Conservation (phyloP, 768 basidiomycete genomes). For the Scleroderma citrinum region DNA sequence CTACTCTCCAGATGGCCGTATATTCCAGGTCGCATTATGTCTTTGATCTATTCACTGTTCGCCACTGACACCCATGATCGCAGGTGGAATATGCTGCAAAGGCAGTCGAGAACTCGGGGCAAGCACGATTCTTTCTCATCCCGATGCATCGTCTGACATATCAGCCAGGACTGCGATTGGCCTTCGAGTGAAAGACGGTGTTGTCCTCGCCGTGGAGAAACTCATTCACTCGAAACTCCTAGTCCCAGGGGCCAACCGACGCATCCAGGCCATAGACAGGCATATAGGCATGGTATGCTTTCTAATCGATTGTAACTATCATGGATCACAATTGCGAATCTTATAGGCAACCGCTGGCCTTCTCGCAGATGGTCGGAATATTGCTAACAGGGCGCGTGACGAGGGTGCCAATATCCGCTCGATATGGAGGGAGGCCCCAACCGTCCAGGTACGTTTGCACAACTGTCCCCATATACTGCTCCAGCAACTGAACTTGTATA, state of each 20-base stretch:
- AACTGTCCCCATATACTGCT: not conserved
- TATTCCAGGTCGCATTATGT: conserved; percentile 84
- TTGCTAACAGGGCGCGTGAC: conserved; percentile 78
- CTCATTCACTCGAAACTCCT: conserved; percentile 93
- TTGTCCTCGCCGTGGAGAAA: conserved; percentile 97
- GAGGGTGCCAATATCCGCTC: conserved; percentile 75
- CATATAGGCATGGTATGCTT: conserved; percentile 82
- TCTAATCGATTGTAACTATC: not conserved
- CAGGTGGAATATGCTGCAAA: conserved; percentile 98
- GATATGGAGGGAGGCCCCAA: conserved; percentile 63
- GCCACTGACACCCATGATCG: not conserved
- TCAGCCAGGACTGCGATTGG: conserved; percentile 85
- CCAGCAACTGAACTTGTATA: no score
- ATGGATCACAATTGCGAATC: conserved; percentile 2
- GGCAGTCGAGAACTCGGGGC: conserved; percentile 99
- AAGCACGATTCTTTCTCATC: conserved; percentile 15
- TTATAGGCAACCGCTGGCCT: conserved; percentile 86
- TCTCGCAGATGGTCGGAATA: conserved; percentile 86
- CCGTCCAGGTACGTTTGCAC: conserved; percentile 60
- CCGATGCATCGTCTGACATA: not conserved
- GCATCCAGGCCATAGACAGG: conserved; percentile 90
- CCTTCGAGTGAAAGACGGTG: conserved; percentile 87
- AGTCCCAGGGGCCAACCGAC: conserved; percentile 85
- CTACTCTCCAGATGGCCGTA: conserved; percentile 95
- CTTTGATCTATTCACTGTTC: not conserved